Evolutionary conservation across 2,329 filamentous ascomycete species (phyloP), one percentile per base, ranked within the genome.

Genomic region (Cordyceps farinosa): DNA sequence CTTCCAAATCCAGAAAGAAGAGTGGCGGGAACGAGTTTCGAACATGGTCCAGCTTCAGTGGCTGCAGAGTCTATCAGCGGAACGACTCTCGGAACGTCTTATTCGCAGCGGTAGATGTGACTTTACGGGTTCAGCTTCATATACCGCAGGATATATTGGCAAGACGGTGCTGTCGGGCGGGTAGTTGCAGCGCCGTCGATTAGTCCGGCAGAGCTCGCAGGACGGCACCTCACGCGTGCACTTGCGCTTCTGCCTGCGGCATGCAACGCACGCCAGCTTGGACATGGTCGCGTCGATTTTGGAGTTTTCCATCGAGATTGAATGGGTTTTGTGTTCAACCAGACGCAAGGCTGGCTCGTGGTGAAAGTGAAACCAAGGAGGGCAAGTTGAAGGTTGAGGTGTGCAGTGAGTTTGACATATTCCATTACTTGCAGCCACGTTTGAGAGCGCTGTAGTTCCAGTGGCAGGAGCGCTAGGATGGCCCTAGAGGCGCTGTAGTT

Each of bases 1-100:
- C 45, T 4, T 65, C 62, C 3, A 55, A 40, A 36, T 68, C 67
- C 1, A 68, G 60, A 54, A 67, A 69, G 60, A 67, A 68, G 2
- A 63, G 15, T 7, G 52, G 11, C 6, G 65, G 66, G 22, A 68
- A 55, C 27, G 27, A 15, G 13, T 53, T 51, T 3, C 29, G 27
- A 15, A 6, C 15, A 32, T 13, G 47, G 13, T 13, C 47, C 3
- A 22, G 44, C 8, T 22, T 1, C 44, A 10, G 10, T 10, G 44
- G 11, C 40, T n/a, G 17, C 15, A 44, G 40, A n/a, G 40, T 44
- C 13, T 44, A 13, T 44, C 17, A 44, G n/a, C 8, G n/a, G 5
- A 8, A 47, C 44, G 8, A 22, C n/a, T 5, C 3, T 22, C n/a
- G 44, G 7, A n/a, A 44, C 6, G 15, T 15, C 15, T 44, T 17